phyloP scores from a whole-genome alignment of 108 stramenopile species.

The Cafeteria roenbergensis region DNA sequence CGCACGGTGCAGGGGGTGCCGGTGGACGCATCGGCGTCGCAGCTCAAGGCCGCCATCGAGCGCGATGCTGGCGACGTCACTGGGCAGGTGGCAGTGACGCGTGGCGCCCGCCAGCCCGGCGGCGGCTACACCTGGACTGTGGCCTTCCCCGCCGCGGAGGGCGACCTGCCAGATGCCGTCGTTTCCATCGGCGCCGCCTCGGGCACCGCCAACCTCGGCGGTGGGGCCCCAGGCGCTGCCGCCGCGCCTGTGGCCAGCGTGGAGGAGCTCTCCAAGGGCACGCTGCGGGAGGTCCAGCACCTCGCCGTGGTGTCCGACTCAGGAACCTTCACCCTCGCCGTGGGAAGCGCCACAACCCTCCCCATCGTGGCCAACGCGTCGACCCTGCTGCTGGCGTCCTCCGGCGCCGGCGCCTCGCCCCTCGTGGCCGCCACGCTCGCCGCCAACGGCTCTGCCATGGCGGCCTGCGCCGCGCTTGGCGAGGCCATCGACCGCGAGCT shows the following conservation, averaged over 20 bases:
- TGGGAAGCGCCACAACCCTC: constrained; percentile 29
- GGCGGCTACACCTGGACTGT: constrained; percentile 59
- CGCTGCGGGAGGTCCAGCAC: constrained; percentile 48
- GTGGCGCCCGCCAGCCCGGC: constrained; percentile 28
- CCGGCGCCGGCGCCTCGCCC: no score
- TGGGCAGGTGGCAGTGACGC: constrained; percentile 26
- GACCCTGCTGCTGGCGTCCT: no score
- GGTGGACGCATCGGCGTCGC: constrained; percentile 45
- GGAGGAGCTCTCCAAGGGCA: constrained; percentile 48
- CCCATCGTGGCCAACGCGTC: constrained; percentile 32
- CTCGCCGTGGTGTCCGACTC: constrained; percentile 26
- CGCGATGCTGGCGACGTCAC: constrained; percentile 28
- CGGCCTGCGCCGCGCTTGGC: constrained; percentile 30
- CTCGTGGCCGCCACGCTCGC: no score
- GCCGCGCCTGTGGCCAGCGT: constrained; percentile 46
- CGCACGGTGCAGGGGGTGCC: constrained; percentile 26
- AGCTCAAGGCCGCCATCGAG: constrained; percentile 46
- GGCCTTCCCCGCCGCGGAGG: constrained; percentile 45
- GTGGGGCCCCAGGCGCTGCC: no score
- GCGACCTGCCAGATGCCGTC: constrained; percentile 34
- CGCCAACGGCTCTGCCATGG: no score
- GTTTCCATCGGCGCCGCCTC: constrained; percentile 18
- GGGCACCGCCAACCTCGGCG: constrained; percentile 36
- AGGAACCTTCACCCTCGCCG: constrained; percentile 27
- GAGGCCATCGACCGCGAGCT: constrained; percentile 27